Base-by-base conservation (phyloP, 2,329 filamentous ascomycete genomes). In the Tolypocladium inflatum region DNA sequence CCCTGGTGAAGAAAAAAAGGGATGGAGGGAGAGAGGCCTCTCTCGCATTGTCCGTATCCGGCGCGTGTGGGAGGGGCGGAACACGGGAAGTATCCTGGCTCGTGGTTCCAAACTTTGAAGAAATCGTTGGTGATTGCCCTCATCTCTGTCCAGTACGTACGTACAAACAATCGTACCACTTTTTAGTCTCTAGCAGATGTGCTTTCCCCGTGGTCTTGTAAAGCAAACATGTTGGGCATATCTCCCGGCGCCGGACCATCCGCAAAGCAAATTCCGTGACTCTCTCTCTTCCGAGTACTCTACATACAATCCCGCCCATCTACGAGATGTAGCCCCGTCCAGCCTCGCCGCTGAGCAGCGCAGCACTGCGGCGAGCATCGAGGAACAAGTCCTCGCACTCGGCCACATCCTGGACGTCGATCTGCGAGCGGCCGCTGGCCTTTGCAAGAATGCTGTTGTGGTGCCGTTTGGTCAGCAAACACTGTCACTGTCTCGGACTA, bases 311-410 rank as follows among this genome's bases (percentile, higher is more conserved):
- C 17, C 19, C 6, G 23, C n/a, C 48, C 50, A n/a, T 30, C 53
- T 63, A 88, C 69, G 79, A 79, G 64, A 91, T 79, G 74, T 86
- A 92, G 60, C 80, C 83, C 64, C 78, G 79, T 64, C 82, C 84
- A 58, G 81, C 81, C 73, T 85, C 84, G 69, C 82, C 75, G 62
- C 73, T 76, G 66, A 91, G 81, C 64, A 92, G 81, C 61, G 80
- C 76, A 62, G 90, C 89, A 72, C 90, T 93, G 65, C 89, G 83
- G 68, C 86, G 85, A 55, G 89, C 88, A 73, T 94, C 90, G 64
- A 93, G 83, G 78, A 94, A 93, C 55, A 94, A 76, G 68, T 91
- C 88, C 71, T 92, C 88, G 71, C 89, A 92, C 75, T 94, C 90
- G 19, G 82, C 82, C 63, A 94, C 84, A 72, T 93, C 90, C 67